These are phyloP conservation scores for Vitis rupestris DNA, from an alignment of 164 flowering plant genomes.

Conservation along the genomic window DNA sequence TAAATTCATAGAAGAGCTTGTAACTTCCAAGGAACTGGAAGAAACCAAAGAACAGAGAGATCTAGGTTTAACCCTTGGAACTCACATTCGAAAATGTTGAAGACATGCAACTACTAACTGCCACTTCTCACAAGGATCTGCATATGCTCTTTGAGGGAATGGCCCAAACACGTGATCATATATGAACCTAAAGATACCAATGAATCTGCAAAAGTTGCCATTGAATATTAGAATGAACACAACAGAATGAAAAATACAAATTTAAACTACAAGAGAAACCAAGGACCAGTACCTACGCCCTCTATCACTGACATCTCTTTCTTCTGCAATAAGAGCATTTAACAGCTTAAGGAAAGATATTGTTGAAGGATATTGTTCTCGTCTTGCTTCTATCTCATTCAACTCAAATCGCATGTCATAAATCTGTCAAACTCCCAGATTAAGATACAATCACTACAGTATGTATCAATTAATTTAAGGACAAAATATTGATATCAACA, in stretches of 20 bases:
- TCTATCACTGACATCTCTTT: slow-evolving; percentile 81
- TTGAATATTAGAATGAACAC: slow-evolving; percentile 4
- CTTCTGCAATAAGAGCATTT: slow-evolving; percentile 83
- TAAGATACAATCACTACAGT: slow-evolving; percentile 1
- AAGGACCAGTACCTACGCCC: slow-evolving; percentile 70
- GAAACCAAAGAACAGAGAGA: neutral
- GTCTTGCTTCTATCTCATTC: slow-evolving; percentile 94
- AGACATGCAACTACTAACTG: slow-evolving; percentile 91
- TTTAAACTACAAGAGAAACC: neutral
- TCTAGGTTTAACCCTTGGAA: slow-evolving; percentile 1
- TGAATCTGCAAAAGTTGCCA: slow-evolving; percentile 52
- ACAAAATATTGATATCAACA: too few relatives aligned
- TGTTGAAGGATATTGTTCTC: slow-evolving; percentile 91
- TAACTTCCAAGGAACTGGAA: neutral
- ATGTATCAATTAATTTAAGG: neutral
- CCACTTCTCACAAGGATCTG: slow-evolving; percentile 96
- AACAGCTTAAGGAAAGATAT: slow-evolving; percentile 90
- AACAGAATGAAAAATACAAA: slow-evolving; percentile 2
- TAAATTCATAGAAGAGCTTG: neutral
- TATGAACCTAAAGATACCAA: slow-evolving; percentile 89
- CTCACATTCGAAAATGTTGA: slow-evolving; percentile 90
- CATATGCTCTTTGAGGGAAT: slow-evolving; percentile 95
- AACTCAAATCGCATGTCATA: slow-evolving; percentile 98
- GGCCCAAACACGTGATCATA: slow-evolving; percentile 96
- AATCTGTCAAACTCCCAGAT: slow-evolving; percentile 53